Conservation (phyloP, 345 rosid genomes). For the Pistacia vera region DNA sequence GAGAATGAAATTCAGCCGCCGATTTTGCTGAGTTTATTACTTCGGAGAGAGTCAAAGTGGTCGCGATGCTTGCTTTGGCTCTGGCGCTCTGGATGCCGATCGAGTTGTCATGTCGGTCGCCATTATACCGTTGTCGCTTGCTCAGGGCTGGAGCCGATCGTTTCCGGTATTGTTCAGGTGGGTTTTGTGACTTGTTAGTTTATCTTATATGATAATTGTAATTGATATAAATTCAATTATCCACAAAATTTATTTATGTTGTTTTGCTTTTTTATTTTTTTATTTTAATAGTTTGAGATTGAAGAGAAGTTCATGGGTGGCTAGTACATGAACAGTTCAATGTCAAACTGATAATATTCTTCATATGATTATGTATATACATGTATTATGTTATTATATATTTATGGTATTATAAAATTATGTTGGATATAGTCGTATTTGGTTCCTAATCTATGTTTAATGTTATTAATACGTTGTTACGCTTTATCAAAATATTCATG, state of each 20-base stretch:
- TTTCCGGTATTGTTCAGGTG: conserved; percentile 96
- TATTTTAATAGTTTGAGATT: too few relatives aligned
- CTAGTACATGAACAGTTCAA: background rate
- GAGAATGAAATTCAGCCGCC: conserved; percentile 36
- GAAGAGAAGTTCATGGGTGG: background rate
- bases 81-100: conserved; percentile 90
- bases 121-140: conserved; percentile 78
- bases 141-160: conserved; percentile 96
- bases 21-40: conserved; percentile 78
- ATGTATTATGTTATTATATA: too few relatives aligned
- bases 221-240: background rate
- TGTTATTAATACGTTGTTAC: background rate
- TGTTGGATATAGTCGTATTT: background rate
- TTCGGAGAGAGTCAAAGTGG: conserved; percentile 92
- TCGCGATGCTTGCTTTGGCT: conserved; percentile 87
- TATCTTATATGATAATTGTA: background rate
- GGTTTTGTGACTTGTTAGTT: background rate
- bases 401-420: too few relatives aligned
- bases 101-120: conserved; percentile 97
- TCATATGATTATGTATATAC: too few relatives aligned
- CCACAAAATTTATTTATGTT: background rate
- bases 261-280: background rate
- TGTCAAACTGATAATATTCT: background rate
- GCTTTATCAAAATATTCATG: too few relatives aligned
- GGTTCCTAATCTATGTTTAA: background rate